Evolutionary conservation across 768 basidiomycete genomes (phyloP), one percentile per base, ranked within the genome.

Genomic region (Agrocybe chaxingu): DNA sequence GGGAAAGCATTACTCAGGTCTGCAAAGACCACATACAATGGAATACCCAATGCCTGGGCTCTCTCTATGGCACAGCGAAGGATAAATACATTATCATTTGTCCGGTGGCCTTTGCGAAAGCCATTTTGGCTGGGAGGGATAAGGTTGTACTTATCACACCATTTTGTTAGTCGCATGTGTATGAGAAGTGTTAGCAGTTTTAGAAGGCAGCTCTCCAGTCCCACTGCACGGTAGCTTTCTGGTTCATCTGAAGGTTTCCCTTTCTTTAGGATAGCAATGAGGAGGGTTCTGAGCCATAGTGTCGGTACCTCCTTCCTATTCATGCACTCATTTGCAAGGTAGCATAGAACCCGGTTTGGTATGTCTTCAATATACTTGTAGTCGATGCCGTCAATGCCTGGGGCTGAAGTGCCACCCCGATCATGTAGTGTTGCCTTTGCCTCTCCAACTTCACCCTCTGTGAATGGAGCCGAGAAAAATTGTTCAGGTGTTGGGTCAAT

Each of bases 1-100:
- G 70, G 70, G 50, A 70, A 72, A 8, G 69, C 68, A 59, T 72
- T 70, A 9, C 51, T 64, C 2, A 66, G 29, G 50, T 67, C 64
- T 24, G 53, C 53, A 36, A 59, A 56, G 7, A 45, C 53, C 4
- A 62, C 55, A 51, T 56, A 64, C 0, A 67, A 55, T 12, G 62
- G 13, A 34, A 54, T 57, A 2, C 47, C 47, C 12, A 50, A 36
- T 3, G 51, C 54, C 24, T 47, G 38, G n/a, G 63, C 62, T 18
- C 45, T 45, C 4, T 65, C 64, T 9, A 60, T 56, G 12, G 61
- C 57, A 24, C 52, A 54, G 0, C 60, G 50, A 1, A 66, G 57
- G n/a, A 66, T 53, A 29, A 60, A 61, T 5, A 52, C 53, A 50
- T 69, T 69, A 50, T 69, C 61, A 46, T 63, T 61, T 1, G 66